These are phyloP conservation scores for Pleodorina starrii DNA, from an alignment of 139 green algal species.

Conservation along the genomic window DNA sequence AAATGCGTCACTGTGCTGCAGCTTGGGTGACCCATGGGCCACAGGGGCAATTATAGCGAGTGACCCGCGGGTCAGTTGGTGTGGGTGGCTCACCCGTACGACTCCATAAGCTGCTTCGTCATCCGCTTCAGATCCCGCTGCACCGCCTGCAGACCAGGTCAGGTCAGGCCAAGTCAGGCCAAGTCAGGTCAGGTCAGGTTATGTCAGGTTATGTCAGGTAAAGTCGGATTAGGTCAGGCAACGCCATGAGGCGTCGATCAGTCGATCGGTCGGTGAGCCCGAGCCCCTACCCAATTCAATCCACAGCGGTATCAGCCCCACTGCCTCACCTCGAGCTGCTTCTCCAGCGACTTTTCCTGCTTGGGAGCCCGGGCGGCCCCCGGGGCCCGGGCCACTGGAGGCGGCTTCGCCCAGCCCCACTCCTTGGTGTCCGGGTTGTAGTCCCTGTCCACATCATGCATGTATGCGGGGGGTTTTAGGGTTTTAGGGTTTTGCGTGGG, in stretches of 20 bases:
- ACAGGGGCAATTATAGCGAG: no score
- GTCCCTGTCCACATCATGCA: conserved; percentile 57
- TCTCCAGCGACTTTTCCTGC: conserved; percentile 66
- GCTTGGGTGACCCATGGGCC: no score
- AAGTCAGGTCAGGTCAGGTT: not conserved
- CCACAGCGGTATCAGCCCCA: not conserved
- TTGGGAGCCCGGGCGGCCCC: not conserved
- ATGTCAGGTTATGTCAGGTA: no score
- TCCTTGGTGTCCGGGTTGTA: conserved; percentile 66
- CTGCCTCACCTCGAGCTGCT: conserved; percentile 50
- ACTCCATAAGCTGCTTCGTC: conserved; percentile 25
- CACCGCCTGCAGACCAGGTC: not conserved
- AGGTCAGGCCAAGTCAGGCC: not conserved
- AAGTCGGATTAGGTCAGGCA: not conserved
- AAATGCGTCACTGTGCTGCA: no score
- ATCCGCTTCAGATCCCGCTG: conserved; percentile 24
- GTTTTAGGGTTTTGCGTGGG: not conserved
- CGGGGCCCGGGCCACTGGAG: conserved; percentile 64
- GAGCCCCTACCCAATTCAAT: not conserved
- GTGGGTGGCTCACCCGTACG: conserved; percentile 30
- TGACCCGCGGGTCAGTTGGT: no score
- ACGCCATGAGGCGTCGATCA: not conserved
- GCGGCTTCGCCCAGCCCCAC: conserved; percentile 82
- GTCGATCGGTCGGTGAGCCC: not conserved
- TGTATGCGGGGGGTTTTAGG: not conserved